Base-by-base conservation (phyloP, 1,284 basidiomycete genomes). In the Peniophora sp. region DNA sequence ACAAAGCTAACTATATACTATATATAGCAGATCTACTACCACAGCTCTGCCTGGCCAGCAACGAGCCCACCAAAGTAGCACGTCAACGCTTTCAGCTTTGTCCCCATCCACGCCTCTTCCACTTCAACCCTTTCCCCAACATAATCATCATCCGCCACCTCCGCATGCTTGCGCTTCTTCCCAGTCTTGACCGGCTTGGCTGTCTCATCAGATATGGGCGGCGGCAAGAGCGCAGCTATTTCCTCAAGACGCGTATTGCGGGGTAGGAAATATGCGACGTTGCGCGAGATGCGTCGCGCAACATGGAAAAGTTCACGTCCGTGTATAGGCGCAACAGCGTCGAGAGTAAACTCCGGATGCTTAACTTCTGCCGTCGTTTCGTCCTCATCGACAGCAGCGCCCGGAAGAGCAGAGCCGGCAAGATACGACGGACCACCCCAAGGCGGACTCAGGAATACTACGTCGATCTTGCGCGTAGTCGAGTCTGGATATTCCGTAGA, bases 221-320 rank as follows among this genome's bases (percentile, higher is more conserved):
- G 11, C 1, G 50, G 44, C 38, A 81, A 53, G 20, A 97, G 67
- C 0, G 63, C 65, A 0, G 84, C 78, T 32, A 98, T 73, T 61
- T 98, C 90, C 1, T 80, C 65, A 3, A 98, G 63, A 50, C 77
- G 74, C 0, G 83, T 77, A 64, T 97, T 98, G 19, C 92, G 77
- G 1, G 97, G 97, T 2, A 99, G 75, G 62, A 84, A 99, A 63
- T 89, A 93, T 1, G 93, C 94, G 50, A 97, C 74, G 61, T 95
- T 92, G 3, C 69, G 75, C 1, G 91, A 89, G 48, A 95, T 77
- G 24, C 61, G 67, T 56, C 85, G 71, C 0, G 87, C 77, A 14
- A 96, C 70, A 12, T 71, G 61, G 69, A 97, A 97, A 3, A 99
- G 78, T 45, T 90, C 81, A 22, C 75, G 70, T 1, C 95, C 96